These are phyloP conservation scores for Sarocladium oryzae DNA, from an alignment of 2,329 filamentous ascomycete genomes.

Conservation along the genomic window DNA sequence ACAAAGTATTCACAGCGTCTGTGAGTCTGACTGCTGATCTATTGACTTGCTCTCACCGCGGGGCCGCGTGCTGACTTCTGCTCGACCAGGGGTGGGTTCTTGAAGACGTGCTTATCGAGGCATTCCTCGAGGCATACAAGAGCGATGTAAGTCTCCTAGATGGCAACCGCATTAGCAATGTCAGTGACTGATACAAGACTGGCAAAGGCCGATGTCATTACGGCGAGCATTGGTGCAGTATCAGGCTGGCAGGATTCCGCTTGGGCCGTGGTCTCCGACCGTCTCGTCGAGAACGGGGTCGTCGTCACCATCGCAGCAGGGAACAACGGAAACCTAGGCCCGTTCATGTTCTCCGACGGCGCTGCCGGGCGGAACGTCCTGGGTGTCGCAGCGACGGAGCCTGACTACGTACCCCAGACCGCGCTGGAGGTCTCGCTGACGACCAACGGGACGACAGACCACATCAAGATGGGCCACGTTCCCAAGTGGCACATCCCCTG, in stretches of 20 bases:
- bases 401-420: neutral
- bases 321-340: conserved; percentile 34
- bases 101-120: neutral
- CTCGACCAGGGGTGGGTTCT: neutral
- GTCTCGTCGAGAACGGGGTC: conserved; percentile 30
- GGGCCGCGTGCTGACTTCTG: no score
- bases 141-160: neutral
- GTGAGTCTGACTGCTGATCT: no score
- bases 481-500: conserved; percentile 21
- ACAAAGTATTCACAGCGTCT: conserved; percentile 22
- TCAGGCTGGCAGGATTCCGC: conserved; percentile 18
- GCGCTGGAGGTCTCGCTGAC: conserved; percentile 11
- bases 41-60: no score
- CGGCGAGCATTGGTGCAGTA: neutral
- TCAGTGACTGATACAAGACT: no score
- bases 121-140: neutral
- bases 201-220: conserved; percentile 6
- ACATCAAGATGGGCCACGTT: conserved; percentile 11
- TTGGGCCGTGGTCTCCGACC: conserved; percentile 24
- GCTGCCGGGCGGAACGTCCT: conserved; percentile 34
- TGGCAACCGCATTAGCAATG: no score
- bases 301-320: conserved; percentile 36
- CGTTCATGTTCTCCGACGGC: conserved; percentile 32
- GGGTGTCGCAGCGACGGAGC: conserved; percentile 31
- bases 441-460: neutral